Conservation (phyloP, 2,329 filamentous ascomycete genomes). For the Paracoccidioides lutzii region DNA sequence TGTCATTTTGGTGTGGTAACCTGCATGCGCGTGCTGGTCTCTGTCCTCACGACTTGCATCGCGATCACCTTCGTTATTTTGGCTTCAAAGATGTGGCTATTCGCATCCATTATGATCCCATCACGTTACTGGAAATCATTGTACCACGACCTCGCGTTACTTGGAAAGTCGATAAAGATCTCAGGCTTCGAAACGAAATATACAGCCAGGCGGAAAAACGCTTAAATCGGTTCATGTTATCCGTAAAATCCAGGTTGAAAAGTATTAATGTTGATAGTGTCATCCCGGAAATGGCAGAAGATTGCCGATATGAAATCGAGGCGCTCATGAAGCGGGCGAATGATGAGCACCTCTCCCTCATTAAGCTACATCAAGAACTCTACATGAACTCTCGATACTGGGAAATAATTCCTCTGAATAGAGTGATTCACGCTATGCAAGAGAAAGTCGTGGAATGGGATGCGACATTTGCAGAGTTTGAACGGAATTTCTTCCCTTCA, state of each 20-base stretch:
- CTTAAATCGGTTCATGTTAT: slow-evolving; percentile 74
- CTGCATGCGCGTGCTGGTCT: slow-evolving; percentile 59
- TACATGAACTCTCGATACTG: slow-evolving; percentile 94
- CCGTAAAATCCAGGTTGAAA: slow-evolving; percentile 69
- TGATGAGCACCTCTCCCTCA: slow-evolving; percentile 64
- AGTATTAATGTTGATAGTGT: slow-evolving; percentile 88
- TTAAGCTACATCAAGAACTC: slow-evolving; percentile 69
- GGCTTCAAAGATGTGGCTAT: slow-evolving; percentile 75
- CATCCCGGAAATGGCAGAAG: slow-evolving; percentile 70
- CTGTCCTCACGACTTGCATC: slow-evolving; percentile 85
- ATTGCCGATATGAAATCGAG: slow-evolving; percentile 72
- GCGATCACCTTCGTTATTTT: slow-evolving; percentile 87
- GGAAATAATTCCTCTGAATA: slow-evolving; percentile 87
- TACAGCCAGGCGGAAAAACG: slow-evolving; percentile 70
- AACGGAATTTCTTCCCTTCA: slow-evolving; percentile 79
- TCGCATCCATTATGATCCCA: slow-evolving; percentile 81
- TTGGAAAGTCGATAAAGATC: slow-evolving; percentile 94
- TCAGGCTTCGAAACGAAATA: slow-evolving; percentile 84
- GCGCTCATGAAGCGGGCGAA: slow-evolving; percentile 62
- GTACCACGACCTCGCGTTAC: slow-evolving; percentile 82
- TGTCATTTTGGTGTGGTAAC: slow-evolving; percentile 88
- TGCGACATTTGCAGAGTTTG: slow-evolving; percentile 75
- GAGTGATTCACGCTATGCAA: slow-evolving; percentile 76
- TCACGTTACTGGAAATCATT: slow-evolving; percentile 86
- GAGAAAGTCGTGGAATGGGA: slow-evolving; percentile 94